Evolutionary conservation across 208 protist genomes (phyloP).

Genomic region (Strigomonas galati): DNA sequence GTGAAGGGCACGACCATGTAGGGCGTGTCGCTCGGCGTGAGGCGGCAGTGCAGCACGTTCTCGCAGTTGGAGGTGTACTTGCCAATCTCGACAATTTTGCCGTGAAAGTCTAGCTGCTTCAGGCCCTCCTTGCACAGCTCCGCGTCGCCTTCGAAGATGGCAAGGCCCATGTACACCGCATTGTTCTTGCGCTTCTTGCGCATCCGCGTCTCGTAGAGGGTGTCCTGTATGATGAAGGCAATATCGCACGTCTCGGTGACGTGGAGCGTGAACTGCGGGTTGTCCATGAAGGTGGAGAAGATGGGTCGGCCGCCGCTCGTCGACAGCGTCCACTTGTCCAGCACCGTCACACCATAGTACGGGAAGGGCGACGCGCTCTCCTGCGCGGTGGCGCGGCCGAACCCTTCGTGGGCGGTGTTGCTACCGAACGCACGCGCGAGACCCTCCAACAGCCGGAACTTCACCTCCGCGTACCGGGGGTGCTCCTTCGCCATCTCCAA

Average conservation of each 20-base stretch:
- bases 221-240: slow-evolving; percentile 87
- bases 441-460: slow-evolving; percentile 86
- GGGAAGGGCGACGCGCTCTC: slow-evolving; percentile 69
- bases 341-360: slow-evolving; percentile 87
- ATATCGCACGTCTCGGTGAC: slow-evolving; percentile 61
- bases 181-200: slow-evolving; percentile 84
- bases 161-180: slow-evolving; percentile 89
- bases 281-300: slow-evolving; percentile 91
- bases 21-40: slow-evolving; percentile 66
- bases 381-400: slow-evolving; percentile 78
- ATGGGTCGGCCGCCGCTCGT: slow-evolving; percentile 83
- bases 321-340: slow-evolving; percentile 68
- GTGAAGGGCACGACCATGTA: slow-evolving; percentile 91
- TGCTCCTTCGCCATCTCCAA: slow-evolving; percentile 66
- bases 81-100: slow-evolving; percentile 83
- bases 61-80: slow-evolving; percentile 90
- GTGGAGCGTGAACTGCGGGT: slow-evolving; percentile 87
- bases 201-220: slow-evolving; percentile 84
- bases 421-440: slow-evolving; percentile 82
- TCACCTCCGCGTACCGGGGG: slow-evolving; percentile 75
- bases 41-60: slow-evolving; percentile 84
- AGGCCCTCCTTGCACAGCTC: slow-evolving; percentile 66
- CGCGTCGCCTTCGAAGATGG: slow-evolving; percentile 81
- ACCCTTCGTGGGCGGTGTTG: slow-evolving; percentile 80
- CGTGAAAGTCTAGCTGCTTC: slow-evolving; percentile 90